phyloP scores from a whole-genome alignment of 371 early-diverging fungal genomes.

The Funneliformis caledonium region DNA sequence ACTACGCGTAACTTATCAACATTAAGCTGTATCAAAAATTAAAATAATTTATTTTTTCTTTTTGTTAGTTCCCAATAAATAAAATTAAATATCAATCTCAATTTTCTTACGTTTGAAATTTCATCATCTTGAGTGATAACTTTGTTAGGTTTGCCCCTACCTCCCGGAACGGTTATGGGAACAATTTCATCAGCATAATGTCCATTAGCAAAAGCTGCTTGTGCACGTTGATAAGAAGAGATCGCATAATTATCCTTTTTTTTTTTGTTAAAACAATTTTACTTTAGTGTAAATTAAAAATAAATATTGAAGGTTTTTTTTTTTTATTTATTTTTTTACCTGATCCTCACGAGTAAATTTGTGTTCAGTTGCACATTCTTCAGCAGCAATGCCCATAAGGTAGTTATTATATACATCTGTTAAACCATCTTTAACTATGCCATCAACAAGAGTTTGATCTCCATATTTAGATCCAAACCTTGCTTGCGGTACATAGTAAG shows the following conservation, averaged over 20 bases:
- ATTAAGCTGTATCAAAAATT: slow-evolving; percentile 24
- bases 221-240: slow-evolving; percentile 84
- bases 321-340: slow-evolving; percentile 26
- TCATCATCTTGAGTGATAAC: slow-evolving; percentile 86
- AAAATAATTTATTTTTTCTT: neutral
- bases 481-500: slow-evolving; percentile 65
- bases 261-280: neutral
- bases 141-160: slow-evolving; percentile 67
- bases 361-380: slow-evolving; percentile 86
- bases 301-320: neutral
- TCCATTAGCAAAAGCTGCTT: slow-evolving; percentile 79
- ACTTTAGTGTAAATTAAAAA: neutral
- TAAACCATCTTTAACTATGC: slow-evolving; percentile 94
- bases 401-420: slow-evolving; percentile 85
- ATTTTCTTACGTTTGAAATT: slow-evolving; percentile 71
- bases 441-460: slow-evolving; percentile 80
- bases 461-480: slow-evolving; percentile 69
- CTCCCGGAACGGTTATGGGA: slow-evolving; percentile 80
- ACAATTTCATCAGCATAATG: slow-evolving; percentile 83
- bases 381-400: slow-evolving; percentile 93
- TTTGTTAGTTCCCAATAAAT: slow-evolving; percentile 56
- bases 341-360: slow-evolving; percentile 83
- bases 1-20: slow-evolving; percentile 80
- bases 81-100: slow-evolving; percentile 53
- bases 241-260: slow-evolving; percentile 85